phyloP scores from a whole-genome alignment of 164 flowering plant genomes.

The Magnolia changhungtana region DNA sequence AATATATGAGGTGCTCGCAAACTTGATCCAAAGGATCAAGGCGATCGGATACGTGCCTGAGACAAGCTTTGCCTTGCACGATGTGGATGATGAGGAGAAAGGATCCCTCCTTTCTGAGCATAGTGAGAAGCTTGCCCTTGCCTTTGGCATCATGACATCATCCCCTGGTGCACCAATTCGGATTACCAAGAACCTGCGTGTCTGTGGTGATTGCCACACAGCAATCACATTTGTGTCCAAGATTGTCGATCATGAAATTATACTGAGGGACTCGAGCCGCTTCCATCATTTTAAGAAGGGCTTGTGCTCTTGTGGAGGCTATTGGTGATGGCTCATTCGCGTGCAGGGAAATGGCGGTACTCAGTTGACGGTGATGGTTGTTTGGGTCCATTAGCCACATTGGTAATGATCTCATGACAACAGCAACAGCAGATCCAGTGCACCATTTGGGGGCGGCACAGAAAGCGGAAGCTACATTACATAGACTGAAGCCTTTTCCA shows the following conservation, averaged over 20 bases:
- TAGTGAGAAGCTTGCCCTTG: slow-evolving; percentile 88
- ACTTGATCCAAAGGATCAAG: slow-evolving; percentile 48
- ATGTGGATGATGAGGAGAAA: slow-evolving; percentile 89
- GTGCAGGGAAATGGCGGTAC: neutral
- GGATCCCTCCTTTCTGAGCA: slow-evolving; percentile 59
- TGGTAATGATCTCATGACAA: no score
- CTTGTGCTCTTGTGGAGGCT: slow-evolving; percentile 70
- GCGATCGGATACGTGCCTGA: slow-evolving; percentile 69
- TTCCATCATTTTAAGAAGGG: slow-evolving; percentile 84
- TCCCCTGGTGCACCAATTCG: slow-evolving; percentile 59
- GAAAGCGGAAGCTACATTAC: no score
- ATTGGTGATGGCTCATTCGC: slow-evolving; percentile 43
- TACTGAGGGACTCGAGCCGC: slow-evolving; percentile 72
- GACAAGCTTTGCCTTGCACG: slow-evolving; percentile 72
- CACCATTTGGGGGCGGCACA: no score
- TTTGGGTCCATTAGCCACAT: no score
- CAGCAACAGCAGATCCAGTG: no score
- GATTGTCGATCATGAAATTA: slow-evolving; percentile 62
- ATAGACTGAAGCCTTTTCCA: no score
- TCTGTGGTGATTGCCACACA: slow-evolving; percentile 80
- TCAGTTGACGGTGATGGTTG: neutral
- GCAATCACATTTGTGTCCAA: slow-evolving; percentile 60
- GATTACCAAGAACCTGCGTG: slow-evolving; percentile 73
- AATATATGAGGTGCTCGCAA: slow-evolving; percentile 48
- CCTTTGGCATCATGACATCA: slow-evolving; percentile 61